Evolutionary conservation across 352 stramenopile genomes (phyloP).

Genomic region (Globisporangium iwayamae): DNA sequence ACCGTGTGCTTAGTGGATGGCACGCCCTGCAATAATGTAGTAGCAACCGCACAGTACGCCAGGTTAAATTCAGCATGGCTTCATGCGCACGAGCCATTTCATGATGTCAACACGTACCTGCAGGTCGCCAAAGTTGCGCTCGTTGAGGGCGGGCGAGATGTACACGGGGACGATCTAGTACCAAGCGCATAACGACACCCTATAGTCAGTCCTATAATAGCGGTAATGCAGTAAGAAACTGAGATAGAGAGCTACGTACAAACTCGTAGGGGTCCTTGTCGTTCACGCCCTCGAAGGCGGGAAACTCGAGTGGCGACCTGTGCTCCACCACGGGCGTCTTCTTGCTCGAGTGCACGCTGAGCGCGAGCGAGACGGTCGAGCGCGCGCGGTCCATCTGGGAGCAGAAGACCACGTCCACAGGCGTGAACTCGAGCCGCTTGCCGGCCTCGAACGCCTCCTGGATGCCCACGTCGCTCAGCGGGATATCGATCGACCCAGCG

Average conservation of each 20-base stretch:
- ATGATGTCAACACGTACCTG: slow-evolving; percentile 8
- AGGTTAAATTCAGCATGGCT: not conserved
- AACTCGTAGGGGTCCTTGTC: slow-evolving; percentile 78
- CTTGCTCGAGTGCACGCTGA: slow-evolving; percentile 78
- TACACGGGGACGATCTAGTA: slow-evolving; percentile 74
- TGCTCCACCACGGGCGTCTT: slow-evolving; percentile 81
- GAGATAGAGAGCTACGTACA: slow-evolving; percentile 28
- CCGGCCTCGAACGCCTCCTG: slow-evolving; percentile 79
- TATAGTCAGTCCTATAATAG: slow-evolving; percentile 7
- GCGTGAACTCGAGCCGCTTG: slow-evolving; percentile 69
- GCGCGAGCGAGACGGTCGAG: slow-evolving; percentile 69
- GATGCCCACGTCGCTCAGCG: slow-evolving; percentile 78
- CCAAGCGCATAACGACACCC: not conserved
- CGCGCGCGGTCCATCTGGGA: slow-evolving; percentile 83
- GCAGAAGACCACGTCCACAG: slow-evolving; percentile 82
- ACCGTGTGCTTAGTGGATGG: slow-evolving; percentile 71
- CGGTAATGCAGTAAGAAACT: slow-evolving; percentile 10
- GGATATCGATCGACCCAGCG: slow-evolving; percentile 80
- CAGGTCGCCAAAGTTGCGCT: slow-evolving; percentile 81
- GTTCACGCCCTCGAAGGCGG: slow-evolving; percentile 67
- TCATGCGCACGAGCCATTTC: not conserved
- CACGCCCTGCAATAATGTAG: slow-evolving; percentile 35
- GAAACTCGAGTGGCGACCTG: slow-evolving; percentile 63
- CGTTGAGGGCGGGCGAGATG: slow-evolving; percentile 73
- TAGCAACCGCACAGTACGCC: too few species aligned